These are phyloP conservation scores for Backusella circina DNA, from an alignment of 192 early-diverging fungal genomes.

Conservation along the genomic window DNA sequence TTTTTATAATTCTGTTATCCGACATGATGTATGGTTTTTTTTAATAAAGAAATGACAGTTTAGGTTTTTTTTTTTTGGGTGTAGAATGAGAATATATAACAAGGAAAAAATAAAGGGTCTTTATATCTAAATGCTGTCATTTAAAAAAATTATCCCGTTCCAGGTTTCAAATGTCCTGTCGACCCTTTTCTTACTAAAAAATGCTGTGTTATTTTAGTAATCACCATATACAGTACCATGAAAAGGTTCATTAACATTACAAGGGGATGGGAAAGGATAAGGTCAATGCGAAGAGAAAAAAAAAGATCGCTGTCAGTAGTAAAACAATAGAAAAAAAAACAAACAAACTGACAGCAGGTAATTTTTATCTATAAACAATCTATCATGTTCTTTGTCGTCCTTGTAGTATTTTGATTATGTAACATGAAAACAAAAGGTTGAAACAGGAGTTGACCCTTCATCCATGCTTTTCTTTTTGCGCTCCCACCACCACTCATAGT, in stretches of 20 bases:
- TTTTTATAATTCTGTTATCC: slow-evolving; percentile 52
- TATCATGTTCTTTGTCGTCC: neutral
- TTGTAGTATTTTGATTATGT: neutral
- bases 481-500: no score
- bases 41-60: no score
- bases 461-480: no score
- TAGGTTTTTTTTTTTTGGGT: no score
- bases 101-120: neutral
- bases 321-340: no score
- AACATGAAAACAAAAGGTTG: neutral
- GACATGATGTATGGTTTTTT: no score
- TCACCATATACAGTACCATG: neutral
- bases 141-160: neutral
- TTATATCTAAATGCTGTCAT: neutral
- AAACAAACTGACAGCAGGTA: no score
- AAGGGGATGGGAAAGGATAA: neutral
- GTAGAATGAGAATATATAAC: neutral
- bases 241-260: neutral
- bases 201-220: neutral
- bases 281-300: neutral
- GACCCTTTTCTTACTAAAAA: neutral
- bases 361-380: neutral
- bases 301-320: no score
- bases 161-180: neutral
- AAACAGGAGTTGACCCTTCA: neutral